Percentiles rank a stretch among this genome's conserved stretches.
These are phyloP conservation scores for Pyricularia grisea DNA, from an alignment of 2,329 filamentous ascomycete species.

Conservation along the genomic window DNA sequence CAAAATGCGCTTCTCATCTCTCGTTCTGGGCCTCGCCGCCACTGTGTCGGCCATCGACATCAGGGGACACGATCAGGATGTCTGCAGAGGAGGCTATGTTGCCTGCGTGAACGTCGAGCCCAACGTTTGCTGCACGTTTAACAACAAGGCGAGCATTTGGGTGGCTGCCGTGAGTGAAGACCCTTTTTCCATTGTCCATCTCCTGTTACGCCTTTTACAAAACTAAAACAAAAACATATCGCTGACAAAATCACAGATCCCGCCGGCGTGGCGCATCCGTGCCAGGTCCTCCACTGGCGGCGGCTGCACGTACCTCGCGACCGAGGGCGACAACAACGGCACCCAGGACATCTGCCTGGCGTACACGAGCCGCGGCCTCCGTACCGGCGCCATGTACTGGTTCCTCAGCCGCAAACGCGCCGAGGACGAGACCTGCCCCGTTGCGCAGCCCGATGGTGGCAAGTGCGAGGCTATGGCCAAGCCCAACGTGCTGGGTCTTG, in stretches of 20 bases:
- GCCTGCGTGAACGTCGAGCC: background rate
- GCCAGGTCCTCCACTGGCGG: background rate
- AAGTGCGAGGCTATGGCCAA: background rate
- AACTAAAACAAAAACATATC: background rate
- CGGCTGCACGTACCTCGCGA: background rate
- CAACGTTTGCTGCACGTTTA: background rate
- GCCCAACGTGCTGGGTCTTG: background rate
- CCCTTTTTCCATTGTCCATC: too few species aligned
- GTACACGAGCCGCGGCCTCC: background rate
- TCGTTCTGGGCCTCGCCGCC: background rate
- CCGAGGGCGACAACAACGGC: conserved; percentile 1
- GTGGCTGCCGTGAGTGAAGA: background rate
- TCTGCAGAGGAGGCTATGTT: background rate
- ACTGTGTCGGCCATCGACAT: background rate
- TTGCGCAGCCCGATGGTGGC: background rate
- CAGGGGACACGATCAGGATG: background rate
- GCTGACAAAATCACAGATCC: background rate
- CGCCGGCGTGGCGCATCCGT: background rate
- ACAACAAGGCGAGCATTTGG: background rate
- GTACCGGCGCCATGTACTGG: background rate
- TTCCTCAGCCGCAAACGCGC: conserved; percentile 1
- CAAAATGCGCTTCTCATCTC: background rate
- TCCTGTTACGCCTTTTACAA: too few species aligned
- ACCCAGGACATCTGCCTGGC: background rate
- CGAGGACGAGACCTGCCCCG: background rate